These are phyloP conservation scores for Microsporum audouinii DNA, from an alignment of 2,329 filamentous ascomycete genomes.

Conservation along the genomic window DNA sequence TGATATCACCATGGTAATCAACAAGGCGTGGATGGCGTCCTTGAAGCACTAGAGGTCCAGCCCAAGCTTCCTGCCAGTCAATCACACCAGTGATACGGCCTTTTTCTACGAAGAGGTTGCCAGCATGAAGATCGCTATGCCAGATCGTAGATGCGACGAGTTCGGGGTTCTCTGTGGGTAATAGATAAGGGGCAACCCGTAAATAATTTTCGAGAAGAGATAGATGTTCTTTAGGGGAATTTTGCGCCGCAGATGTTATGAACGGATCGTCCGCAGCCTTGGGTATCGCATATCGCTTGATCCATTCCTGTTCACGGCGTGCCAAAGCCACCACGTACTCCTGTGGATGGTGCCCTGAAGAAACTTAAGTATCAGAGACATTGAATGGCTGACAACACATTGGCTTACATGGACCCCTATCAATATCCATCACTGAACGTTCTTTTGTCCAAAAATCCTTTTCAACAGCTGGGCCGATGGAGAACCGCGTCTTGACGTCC, in stretches of 20 bases:
- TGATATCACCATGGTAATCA: conserved; percentile 7
- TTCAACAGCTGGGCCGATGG: conserved; percentile 20
- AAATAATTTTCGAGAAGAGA: conserved; percentile 9
- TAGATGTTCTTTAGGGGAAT: background rate
- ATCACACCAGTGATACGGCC: conserved; percentile 8
- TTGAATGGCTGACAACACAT: background rate
- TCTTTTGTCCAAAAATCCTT: conserved; percentile 23
- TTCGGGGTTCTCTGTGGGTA: background rate
- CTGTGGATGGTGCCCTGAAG: conserved; percentile 5
- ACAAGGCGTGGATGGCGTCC: conserved; percentile 10
- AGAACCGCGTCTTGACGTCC: conserved; percentile 12
- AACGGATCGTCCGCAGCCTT: conserved; percentile 4
- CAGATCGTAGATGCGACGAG: conserved; percentile 1
- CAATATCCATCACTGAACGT: conserved; percentile 16
- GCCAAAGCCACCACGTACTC: conserved; percentile 7
- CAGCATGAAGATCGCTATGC: conserved; percentile 8
- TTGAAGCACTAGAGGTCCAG: conserved; percentile 9
- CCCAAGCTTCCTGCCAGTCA: conserved; percentile 12
- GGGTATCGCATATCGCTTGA: background rate
- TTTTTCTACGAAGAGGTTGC: conserved; percentile 9
- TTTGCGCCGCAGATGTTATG: conserved; percentile 5
- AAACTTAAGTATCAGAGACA: background rate
- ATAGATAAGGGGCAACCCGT: background rate
- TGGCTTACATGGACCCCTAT: conserved; percentile 32
- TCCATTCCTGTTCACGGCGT: conserved; percentile 8